Evolutionary conservation across 2,329 filamentous ascomycete species (phyloP).

Genomic region (Chaetomium sp.): DNA sequence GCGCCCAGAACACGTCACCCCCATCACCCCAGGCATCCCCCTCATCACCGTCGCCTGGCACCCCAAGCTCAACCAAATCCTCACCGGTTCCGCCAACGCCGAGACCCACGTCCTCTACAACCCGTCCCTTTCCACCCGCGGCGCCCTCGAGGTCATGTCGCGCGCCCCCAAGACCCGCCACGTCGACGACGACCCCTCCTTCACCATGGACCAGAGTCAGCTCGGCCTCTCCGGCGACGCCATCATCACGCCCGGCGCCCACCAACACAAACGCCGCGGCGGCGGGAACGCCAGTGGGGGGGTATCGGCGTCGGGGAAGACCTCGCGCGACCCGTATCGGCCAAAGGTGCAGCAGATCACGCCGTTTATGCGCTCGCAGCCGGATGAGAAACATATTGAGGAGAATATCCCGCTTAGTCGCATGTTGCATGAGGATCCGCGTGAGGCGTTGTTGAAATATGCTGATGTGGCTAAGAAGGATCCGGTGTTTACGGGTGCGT

Average conservation of each 20-base stretch:
- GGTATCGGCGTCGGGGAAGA: conserved; percentile 66
- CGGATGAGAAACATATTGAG: conserved; percentile 82
- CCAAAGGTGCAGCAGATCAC: conserved; percentile 82
- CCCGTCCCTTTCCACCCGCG: conserved; percentile 71
- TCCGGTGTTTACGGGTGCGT: conserved; percentile 89
- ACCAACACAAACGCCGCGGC: conserved; percentile 28
- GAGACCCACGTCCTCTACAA: conserved; percentile 89
- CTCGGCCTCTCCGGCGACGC: conserved; percentile 77
- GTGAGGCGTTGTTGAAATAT: conserved; percentile 91
- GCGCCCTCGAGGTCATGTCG: conserved; percentile 84
- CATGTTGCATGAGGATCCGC: conserved; percentile 93
- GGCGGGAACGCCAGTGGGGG: conserved; percentile 50
- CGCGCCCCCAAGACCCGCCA: conserved; percentile 91
- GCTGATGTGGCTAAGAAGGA: conserved; percentile 89
- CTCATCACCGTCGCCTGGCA: conserved; percentile 89
- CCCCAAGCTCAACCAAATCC: conserved; percentile 87
- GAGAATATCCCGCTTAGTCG: conserved; percentile 82
- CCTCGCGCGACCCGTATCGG: conserved; percentile 66
- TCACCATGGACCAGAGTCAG: conserved; percentile 74
- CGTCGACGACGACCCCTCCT: conserved; percentile 82
- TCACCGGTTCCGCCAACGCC: conserved; percentile 87
- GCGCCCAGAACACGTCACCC: conserved; percentile 74
- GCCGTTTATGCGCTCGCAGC: conserved; percentile 84
- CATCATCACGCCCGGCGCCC: conserved; percentile 62
- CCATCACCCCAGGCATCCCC: conserved; percentile 77